phyloP scores from a whole-genome alignment of 495 filamentous ascomycete species.

The Geoglossum glabrum region DNA sequence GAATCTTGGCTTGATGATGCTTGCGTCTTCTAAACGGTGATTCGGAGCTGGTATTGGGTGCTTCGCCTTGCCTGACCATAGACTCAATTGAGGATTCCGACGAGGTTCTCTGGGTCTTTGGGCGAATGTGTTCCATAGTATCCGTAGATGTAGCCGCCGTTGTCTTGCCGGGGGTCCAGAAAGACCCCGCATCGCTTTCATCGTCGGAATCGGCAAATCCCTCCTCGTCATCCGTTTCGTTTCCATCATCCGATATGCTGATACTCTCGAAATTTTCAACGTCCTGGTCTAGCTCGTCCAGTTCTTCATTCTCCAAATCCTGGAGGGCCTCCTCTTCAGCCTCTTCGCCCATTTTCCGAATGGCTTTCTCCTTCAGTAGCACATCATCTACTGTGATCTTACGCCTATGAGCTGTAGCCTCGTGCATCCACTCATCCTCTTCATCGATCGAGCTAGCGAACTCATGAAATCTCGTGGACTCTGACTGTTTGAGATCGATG shows the following conservation, averaged over 20 bases:
- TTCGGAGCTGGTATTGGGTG: constrained; percentile 23
- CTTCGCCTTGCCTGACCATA: constrained; percentile 2
- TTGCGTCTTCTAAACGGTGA: constrained; percentile 14
- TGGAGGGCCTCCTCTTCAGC: constrained; percentile 69
- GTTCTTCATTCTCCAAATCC: constrained; percentile 37
- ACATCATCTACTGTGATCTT: constrained; percentile 79
- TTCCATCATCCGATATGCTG: constrained; percentile 42
- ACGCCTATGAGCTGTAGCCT: constrained; percentile 36
- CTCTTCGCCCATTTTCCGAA: constrained; percentile 73
- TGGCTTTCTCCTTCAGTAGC: constrained; percentile 71
- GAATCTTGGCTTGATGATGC: constrained; percentile 30
- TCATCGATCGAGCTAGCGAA: constrained; percentile 66
- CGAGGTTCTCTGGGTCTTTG: constrained; percentile 24
- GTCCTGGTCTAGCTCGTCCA: constrained; percentile 12
- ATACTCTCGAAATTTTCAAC: constrained; percentile 18
- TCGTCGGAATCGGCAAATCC: constrained; percentile 85
- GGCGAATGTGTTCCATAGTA: constrained; percentile 28
- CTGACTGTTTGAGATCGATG: constrained; percentile 40
- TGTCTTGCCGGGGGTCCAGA: constrained; percentile 46
- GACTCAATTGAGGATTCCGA: constrained; percentile 50
- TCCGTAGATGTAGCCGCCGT: constrained; percentile 28
- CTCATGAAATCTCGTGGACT: constrained; percentile 70
- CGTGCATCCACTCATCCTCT: constrained; percentile 72
- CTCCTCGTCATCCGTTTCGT: constrained; percentile 88
- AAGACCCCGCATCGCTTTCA: constrained; percentile 51